Evolutionary conservation across 805 yeast species (phyloP).

Genomic region (Candida endomychidarum): DNA sequence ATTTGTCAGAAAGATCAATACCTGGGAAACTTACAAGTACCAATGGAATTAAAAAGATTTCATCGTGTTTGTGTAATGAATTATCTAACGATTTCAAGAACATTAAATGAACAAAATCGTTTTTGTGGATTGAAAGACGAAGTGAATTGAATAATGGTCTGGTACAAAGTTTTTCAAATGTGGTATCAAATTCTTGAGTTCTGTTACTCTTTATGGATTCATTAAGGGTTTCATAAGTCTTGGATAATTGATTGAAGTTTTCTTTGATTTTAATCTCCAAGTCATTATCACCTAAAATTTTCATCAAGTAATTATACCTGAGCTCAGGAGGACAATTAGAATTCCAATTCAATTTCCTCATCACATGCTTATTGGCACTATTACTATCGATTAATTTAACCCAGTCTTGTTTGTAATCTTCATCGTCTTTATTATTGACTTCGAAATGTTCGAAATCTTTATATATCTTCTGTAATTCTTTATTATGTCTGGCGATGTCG

Average conservation of each 20-base stretch:
- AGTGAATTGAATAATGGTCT: conserved; percentile 33
- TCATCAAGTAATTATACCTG: conserved; percentile 29
- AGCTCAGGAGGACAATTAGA: conserved; percentile 28
- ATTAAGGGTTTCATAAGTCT: conserved; percentile 26
- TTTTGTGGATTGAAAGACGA: conserved; percentile 18
- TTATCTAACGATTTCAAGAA: conserved; percentile 38
- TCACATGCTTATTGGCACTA: conserved; percentile 28
- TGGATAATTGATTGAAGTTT: conserved; percentile 20
- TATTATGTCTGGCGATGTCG: conserved; percentile 57
- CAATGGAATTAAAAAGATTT: conserved; percentile 38
- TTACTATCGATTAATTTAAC: conserved; percentile 17
- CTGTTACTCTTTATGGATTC: conserved; percentile 29
- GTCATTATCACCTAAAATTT: conserved; percentile 22
- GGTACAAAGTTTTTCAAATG: conserved; percentile 22
- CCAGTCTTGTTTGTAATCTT: conserved; percentile 12
- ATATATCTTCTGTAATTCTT: conserved; percentile 49
- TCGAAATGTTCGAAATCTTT: conserved; percentile 31
- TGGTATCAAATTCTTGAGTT: conserved; percentile 32
- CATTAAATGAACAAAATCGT: conserved; percentile 30
- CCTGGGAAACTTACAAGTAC: conserved; percentile 30
- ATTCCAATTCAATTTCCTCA: conserved; percentile 40
- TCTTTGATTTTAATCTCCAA: conserved; percentile 19
- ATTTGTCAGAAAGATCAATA: conserved; percentile 26
- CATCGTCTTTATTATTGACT: conserved; percentile 8
- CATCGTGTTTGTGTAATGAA: conserved; percentile 41